Base-by-base conservation (phyloP, 2,329 filamentous ascomycete species). In the Scytalidium lignicola region DNA sequence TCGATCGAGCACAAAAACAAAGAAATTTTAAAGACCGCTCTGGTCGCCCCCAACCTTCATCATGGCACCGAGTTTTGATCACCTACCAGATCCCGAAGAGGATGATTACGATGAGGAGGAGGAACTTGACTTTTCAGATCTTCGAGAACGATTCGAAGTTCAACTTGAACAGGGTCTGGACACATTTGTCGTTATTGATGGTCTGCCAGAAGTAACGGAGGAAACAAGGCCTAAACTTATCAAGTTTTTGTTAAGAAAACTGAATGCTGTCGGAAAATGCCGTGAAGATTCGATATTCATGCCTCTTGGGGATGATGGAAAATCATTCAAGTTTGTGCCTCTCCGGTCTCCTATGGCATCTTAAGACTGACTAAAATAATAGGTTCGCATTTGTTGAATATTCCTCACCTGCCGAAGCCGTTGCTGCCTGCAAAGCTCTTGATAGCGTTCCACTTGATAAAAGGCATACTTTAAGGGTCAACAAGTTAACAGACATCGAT, bases 331-430 rank as follows among this genome's bases (percentile, higher is more conserved):
- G 90, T 95, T 78, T 59, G 80, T 50, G 52, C 49, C 43, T 39
- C 46, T 41, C 47, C 37, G 19, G 15, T 41, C 17, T 29, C 19
- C 28, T 8, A n/a, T 22, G 21, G 48, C 41, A 29, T 40, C 29
- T 44, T 43, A 19, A 49, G 51, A 41, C 55, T 62, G 44, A 62
- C 47, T 9, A 26, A 26, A 18, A 8, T 29, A n/a, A 32, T 60
- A 95, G 90, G 57, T 99, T 95, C 66, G 93, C 93, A 51, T 99
- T 99, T 66, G 90, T 99, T 62, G 93, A 99, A 70, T 99, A 92
- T 72, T 86, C 90, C 55, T 90, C 90, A 12, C 79, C 93, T 50
- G 89, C 86, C 65, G 91, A 97, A 74, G 93, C 93, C 22, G 79
- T 88, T 49, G 88, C 88, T 47, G 93, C 92, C 49, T 89, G 91